Evolutionary conservation across 1,284 basidiomycete species (phyloP).

Genomic region (Ganoderma leucocontextum): DNA sequence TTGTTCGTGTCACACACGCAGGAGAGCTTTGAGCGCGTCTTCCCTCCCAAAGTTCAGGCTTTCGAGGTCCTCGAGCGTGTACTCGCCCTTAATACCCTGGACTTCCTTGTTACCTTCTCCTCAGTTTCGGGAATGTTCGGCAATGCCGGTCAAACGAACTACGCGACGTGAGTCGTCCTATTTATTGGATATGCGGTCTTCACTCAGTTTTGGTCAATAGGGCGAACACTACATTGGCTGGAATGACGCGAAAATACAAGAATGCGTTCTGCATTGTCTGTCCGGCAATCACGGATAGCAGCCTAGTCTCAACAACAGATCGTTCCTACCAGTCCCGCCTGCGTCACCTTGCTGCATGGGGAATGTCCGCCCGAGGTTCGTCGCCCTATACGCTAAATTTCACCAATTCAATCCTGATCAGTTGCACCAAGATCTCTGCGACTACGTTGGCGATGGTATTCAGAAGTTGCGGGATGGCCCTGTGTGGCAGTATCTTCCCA

Average conservation of each 20-base stretch:
- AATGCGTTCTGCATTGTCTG: conserved; percentile 49
- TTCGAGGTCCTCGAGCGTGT: conserved; percentile 38
- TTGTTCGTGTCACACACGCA: conserved; percentile 43
- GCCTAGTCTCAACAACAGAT: conserved; percentile 23
- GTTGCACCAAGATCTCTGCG: conserved; percentile 40
- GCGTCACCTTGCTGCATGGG: conserved; percentile 37
- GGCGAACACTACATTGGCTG: conserved; percentile 48
- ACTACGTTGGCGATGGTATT: conserved; percentile 42
- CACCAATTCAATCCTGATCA: background rate
- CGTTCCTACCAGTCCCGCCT: conserved; percentile 22
- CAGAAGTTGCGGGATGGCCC: conserved; percentile 31
- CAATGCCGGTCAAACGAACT: conserved; percentile 51
- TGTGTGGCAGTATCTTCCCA: conserved; percentile 41
- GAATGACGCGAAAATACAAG: conserved; percentile 34
- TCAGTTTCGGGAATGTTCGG: conserved; percentile 48
- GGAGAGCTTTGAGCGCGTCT: conserved; percentile 42
- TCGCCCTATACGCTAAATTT: background rate
- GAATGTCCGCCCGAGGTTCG: conserved; percentile 36
- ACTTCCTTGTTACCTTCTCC: conserved; percentile 50
- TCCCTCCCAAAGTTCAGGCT: conserved; percentile 43
- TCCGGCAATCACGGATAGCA: conserved; percentile 45
- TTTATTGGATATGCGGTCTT: background rate
- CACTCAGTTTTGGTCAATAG: conserved; percentile 35
- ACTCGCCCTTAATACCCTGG: conserved; percentile 38
- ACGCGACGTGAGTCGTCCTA: conserved; percentile 42